Percentiles rank a stretch among this genome's conserved stretches.
Conservation (phyloP, 768 basidiomycete species). For the Leucogyrophana mollusca region DNA sequence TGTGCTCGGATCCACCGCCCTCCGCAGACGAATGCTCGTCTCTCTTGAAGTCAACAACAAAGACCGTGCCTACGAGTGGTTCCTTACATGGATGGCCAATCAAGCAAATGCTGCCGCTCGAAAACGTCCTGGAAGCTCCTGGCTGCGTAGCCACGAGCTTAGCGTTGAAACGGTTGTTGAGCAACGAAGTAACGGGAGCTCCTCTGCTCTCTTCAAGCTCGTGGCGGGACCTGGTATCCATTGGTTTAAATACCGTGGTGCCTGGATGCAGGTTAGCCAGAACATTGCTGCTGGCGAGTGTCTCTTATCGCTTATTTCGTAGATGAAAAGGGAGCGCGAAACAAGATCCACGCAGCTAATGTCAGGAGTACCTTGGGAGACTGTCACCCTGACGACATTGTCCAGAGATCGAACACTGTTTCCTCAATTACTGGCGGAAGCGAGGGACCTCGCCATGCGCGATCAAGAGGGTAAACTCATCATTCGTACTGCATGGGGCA, state of each 20-base stretch:
- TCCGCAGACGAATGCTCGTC: slow-evolving; percentile 89
- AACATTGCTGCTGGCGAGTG: neutral
- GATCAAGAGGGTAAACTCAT: slow-evolving; percentile 93
- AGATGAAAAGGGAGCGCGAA: slow-evolving; percentile 96
- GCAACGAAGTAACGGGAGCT: slow-evolving; percentile 87
- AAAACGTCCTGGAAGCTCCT: slow-evolving; percentile 30
- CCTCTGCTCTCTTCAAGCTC: slow-evolving; percentile 86
- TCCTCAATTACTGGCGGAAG: slow-evolving; percentile 77
- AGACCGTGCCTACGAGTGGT: slow-evolving; percentile 95
- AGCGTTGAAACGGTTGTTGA: slow-evolving; percentile 93
- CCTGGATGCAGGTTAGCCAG: slow-evolving; percentile 88
- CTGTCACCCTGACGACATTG: slow-evolving; percentile 89
- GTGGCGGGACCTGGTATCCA: slow-evolving; percentile 95
- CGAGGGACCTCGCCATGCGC: slow-evolving; percentile 82
- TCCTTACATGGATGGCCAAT: slow-evolving; percentile 92
- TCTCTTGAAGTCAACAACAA: slow-evolving; percentile 96
- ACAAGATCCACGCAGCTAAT: slow-evolving; percentile 88
- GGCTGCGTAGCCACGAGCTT: slow-evolving; percentile 84
- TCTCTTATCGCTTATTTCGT: slow-evolving; percentile 9
- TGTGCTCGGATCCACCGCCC: slow-evolving; percentile 66
- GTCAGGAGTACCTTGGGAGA: slow-evolving; percentile 96
- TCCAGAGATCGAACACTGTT: slow-evolving; percentile 85
- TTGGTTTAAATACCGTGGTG: slow-evolving; percentile 84
- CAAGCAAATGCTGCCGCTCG: slow-evolving; percentile 42
- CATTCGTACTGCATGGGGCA: slow-evolving; percentile 95